phyloP scores from a whole-genome alignment of 2,329 filamentous ascomycete species.

The Fusarium transvaalense region DNA sequence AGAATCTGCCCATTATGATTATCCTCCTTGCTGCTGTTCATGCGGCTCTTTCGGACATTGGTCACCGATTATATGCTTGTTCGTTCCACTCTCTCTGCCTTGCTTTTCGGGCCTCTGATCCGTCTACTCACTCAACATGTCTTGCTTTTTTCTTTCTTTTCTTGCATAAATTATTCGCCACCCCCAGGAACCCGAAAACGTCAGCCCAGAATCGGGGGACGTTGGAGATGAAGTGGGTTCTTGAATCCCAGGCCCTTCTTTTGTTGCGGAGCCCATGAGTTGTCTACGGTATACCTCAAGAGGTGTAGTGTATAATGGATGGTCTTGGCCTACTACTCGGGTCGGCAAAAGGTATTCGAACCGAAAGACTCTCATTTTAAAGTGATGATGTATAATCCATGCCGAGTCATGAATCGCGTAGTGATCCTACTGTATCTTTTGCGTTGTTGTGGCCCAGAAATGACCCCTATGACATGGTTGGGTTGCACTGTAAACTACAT shows the following conservation, averaged over 20 bases:
- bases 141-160: not conserved
- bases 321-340: not conserved
- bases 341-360: not conserved
- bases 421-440: slow-evolving; percentile 4
- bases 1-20: slow-evolving; percentile 25
- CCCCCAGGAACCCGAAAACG: slow-evolving; percentile 8
- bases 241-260: not conserved
- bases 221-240: slow-evolving; percentile 13
- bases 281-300: slow-evolving; percentile 6
- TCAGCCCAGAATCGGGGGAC: slow-evolving; percentile 23
- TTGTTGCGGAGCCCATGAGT: slow-evolving; percentile 8
- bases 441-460: not conserved
- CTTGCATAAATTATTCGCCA: slow-evolving; percentile 6
- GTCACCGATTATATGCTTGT: slow-evolving; percentile 10
- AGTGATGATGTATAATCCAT: not conserved
- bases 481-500: not conserved
- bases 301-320: slow-evolving; percentile 1
- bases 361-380: not conserved
- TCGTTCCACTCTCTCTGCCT: not conserved
- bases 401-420: slow-evolving; percentile 9
- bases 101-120: slow-evolving; percentile 37
- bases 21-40: slow-evolving; percentile 1
- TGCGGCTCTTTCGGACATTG: slow-evolving; percentile 28
- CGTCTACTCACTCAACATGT: slow-evolving; percentile 9
- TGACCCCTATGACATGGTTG: not conserved